Evolutionary conservation across 2,329 filamentous ascomycete species (phyloP), one percentile per base, ranked within the genome.

Genomic region (Diaporthe vaccinii): DNA sequence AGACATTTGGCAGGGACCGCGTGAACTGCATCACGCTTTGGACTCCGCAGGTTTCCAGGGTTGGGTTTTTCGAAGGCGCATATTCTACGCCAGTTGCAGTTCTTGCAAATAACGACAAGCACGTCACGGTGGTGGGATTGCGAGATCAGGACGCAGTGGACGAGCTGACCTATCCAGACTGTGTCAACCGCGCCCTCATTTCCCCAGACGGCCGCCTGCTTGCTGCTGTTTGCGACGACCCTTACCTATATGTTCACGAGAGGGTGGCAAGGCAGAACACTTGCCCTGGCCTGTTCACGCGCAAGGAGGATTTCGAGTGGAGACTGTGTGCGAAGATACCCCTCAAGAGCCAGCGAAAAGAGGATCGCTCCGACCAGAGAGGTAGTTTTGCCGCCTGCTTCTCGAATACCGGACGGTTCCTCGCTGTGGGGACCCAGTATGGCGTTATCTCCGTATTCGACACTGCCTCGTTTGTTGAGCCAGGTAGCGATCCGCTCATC

Each of bases 101-200:
- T 61, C 86, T 98, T 80, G 91, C 94, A 61, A 98, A 98, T 85
- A 99, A 99, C 82, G 97, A 98, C 85, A 93, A 92, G 82, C 95
- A 94, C 1, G 94, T 98, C 74, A 93, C 93, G 39, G 86, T 98
- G n/a, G 95, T 97, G 81, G 93, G 93, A 67, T 86, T 98, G 28
- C 87, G 90, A 39, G 90, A 93, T 71, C 83, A 84, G 20, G 88
- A 93, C 76, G 87, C 93, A 49, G 85, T 97, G 31, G 91, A 94
- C 73, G 89, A 92, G 58, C 86, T 98, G 72, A 88, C 90, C 5
- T 93, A 98, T 78, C 93, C 94, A 7, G 94, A 96, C 81, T 94
- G 92, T 78, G 96, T 98, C 86, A 99, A 99, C 80, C 95, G 97
- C 81, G 95, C 96, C 46, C 91, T 96, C n/a, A 93, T 99, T 71